Base-by-base conservation (phyloP, 768 basidiomycete genomes). In the Suillus paluster region DNA sequence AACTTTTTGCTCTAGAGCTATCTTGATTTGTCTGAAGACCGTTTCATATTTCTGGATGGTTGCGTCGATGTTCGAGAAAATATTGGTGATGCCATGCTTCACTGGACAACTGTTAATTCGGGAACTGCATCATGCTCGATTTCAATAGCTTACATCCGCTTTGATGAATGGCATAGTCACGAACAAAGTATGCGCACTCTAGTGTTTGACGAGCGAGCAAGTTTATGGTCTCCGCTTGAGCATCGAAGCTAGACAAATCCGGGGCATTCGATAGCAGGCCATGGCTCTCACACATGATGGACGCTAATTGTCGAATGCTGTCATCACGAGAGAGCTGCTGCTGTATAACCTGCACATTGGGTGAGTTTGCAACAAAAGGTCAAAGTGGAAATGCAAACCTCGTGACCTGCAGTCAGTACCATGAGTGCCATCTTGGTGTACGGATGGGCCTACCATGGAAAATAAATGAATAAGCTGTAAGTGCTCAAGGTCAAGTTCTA, bases 131-230 rank as follows among this genome's bases (percentile, higher is more conserved):
- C 5, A 14, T 46, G 12, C 23, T 46, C 25, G 23, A 23, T 46
- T 12, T 46, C 45, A 1, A 23, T 14, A 9, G 63, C 67, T 12
- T 57, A 71, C 70, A 34, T 48, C 68, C 66, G 34, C 55, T 68
- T 50, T 69, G 68, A 33, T 61, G 67, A 46, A 57, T 63, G 34
- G 69, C 67, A 60, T 73, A 75, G 30, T 66, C 69, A 9, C 61
- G 60, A 23, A 74, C 71, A 44, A 74, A 73, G 55, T 70, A 70
- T 1, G 63, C 70, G 42, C 71, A 74, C 38, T 74, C 73, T 5
- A 63, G 63, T 0, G 69, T 70, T 61, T 74, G 71, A 33, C 61
- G 54, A 12, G 63, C 49, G 42, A 73, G 53, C 4, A 33, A 17
- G 4, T 15, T 34, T 14, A 63, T 27, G 60, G 60, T 53, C 39